Base-by-base conservation (phyloP, 371 early-diverging fungal genomes). In the Saksenaea oblongispora region DNA sequence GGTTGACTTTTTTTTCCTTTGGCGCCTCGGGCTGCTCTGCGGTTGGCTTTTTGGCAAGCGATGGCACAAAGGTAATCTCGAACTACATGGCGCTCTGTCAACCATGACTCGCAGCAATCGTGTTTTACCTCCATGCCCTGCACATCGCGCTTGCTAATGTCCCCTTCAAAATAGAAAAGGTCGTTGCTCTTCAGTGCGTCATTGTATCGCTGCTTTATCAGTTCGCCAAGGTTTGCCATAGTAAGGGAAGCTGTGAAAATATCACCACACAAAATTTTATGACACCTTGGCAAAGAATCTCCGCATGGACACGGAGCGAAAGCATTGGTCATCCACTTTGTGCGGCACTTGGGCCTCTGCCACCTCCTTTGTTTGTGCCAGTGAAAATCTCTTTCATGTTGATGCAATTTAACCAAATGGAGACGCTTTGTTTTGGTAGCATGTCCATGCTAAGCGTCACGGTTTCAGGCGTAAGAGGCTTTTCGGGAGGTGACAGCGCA, bases 41-140 rank as follows among this genome's bases (percentile, higher is more conserved):
- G 0, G 67, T 67, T 3, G 86, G 83, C 63, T 86, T 86, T 39
- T 69, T 63, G 9, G 78, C 73, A 11, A 86, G 64, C 0, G 70
- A 63, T 7, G 87, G 87, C 1, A 81, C 87, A 62, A 73, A 70
- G n/a, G 73, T 75, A 56, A 86, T 70, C 42, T 83, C 73, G 57
- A 77, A 79, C 77, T 11, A n/a, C n/a, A n/a, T n/a, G n/a, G n/a
- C n/a, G n/a, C n/a, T 15, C 8, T 10, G 24, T 47, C 36, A 55
- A 34, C 9, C 24, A 58, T 18, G 35, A 14, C 11, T 10, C 56
- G 22, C 41, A 18, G 2, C 4, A 15, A 1, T 36, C 34, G 22
- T 18, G 26, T 13, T 26, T 62, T 76, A 76, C 79, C 54, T 79
- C 57, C 11, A 79, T 55, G 7, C 73, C 74, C 26, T 62, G 47